Evolutionary conservation across 768 basidiomycete species (phyloP).

Genomic region (Termitomyces sp.): DNA sequence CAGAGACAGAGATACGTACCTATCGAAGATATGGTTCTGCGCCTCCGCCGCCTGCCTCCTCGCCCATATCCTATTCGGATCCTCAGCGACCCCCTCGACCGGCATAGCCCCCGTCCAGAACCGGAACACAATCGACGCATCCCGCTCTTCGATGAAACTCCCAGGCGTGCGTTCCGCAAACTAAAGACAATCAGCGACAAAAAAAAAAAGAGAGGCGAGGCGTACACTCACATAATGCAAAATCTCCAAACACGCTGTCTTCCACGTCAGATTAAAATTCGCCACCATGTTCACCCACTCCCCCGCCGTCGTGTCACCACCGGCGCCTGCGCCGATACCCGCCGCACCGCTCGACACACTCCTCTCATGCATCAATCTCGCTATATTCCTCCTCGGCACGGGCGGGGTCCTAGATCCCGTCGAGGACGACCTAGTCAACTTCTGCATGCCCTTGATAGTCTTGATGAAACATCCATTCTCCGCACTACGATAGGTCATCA

Average conservation of each 20-base stretch:
- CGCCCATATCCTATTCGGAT: slow-evolving; percentile 72
- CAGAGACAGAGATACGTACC: slow-evolving; percentile 24
- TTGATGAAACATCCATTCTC: slow-evolving; percentile 89
- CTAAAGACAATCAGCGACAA: slow-evolving; percentile 26
- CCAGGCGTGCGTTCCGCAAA: slow-evolving; percentile 88
- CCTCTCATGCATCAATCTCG: not conserved
- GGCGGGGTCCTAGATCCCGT: not conserved
- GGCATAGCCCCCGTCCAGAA: slow-evolving; percentile 60
- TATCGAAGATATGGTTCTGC: slow-evolving; percentile 88
- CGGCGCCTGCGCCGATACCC: too few species aligned
- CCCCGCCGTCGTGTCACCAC: not conserved
- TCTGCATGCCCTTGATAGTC: slow-evolving; percentile 26
- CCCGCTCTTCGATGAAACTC: slow-evolving; percentile 78
- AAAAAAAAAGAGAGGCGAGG: too few species aligned
- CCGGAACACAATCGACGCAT: slow-evolving; percentile 79
- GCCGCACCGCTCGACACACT: not conserved
- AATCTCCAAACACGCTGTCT: slow-evolving; percentile 74
- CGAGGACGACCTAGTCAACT: not conserved
- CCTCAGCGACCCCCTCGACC: slow-evolving; percentile 21
- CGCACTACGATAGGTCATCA: slow-evolving; percentile 35
- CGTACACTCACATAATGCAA: slow-evolving; percentile 61
- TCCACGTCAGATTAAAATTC: slow-evolving; percentile 78
- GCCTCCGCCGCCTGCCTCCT: slow-evolving; percentile 84
- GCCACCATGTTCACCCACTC: slow-evolving; percentile 80
- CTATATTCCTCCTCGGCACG: not conserved